These are phyloP conservation scores for Golubevia pallescens DNA, from an alignment of 1,284 basidiomycete species.

Conservation along the genomic window DNA sequence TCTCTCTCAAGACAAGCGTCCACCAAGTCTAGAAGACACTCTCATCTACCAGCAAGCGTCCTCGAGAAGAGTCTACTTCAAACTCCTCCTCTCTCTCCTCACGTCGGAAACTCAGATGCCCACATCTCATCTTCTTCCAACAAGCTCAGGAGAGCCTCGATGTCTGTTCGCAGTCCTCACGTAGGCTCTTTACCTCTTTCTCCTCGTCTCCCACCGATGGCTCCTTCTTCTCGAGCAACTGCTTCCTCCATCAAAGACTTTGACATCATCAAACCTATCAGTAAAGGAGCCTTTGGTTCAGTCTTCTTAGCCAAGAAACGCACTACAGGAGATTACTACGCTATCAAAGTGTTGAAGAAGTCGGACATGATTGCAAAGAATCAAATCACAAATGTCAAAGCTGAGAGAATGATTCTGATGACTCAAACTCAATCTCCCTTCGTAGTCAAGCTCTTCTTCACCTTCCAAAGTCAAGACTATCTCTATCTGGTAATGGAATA, in stretches of 20 bases:
- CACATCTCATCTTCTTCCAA: too few relatives aligned
- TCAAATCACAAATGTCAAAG: slow-evolving; percentile 99
- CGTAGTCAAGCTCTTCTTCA: slow-evolving; percentile 67
- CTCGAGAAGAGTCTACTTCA: slow-evolving; percentile 10
- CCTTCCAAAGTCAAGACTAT: slow-evolving; percentile 66
- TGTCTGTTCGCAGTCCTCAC: too few relatives aligned
- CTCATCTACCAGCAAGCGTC: slow-evolving; percentile 17
- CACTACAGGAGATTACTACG: slow-evolving; percentile 96
- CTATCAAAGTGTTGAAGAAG: slow-evolving; percentile 99
- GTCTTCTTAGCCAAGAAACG: slow-evolving; percentile 99
- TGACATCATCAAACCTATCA: slow-evolving; percentile 98
- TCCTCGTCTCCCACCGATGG: slow-evolving; percentile 81
- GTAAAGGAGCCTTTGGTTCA: slow-evolving; percentile 97
- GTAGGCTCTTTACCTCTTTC: slow-evolving; percentile 73
- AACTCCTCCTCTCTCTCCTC: slow-evolving; percentile 54
- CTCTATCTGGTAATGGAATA: slow-evolving; percentile 68
- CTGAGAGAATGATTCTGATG: slow-evolving; percentile 99
- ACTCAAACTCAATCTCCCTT: slow-evolving; percentile 99
- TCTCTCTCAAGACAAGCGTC: slow-evolving; percentile 7
- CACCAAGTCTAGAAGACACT: slow-evolving; percentile 26
- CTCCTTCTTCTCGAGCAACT: slow-evolving; percentile 77
- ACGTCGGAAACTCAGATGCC: slow-evolving; percentile 10
- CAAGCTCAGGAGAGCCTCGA: too few relatives aligned
- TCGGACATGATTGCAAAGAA: slow-evolving; percentile 99
- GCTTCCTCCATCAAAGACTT: slow-evolving; percentile 98